phyloP scores from a whole-genome alignment of 176 grass and related monocot genomes.

The Musa beccarii region DNA sequence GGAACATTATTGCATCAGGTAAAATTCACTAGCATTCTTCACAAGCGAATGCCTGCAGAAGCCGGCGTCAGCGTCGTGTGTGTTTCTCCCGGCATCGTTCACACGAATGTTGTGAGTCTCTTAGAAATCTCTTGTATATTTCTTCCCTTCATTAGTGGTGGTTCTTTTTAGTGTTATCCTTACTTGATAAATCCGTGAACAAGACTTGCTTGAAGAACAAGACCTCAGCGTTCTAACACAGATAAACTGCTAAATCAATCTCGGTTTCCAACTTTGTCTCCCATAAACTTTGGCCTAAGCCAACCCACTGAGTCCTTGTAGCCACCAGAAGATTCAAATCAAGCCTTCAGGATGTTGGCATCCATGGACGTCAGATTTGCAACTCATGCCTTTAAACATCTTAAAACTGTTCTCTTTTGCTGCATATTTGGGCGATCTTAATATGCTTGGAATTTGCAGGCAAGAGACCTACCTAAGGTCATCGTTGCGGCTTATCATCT shows the following conservation, averaged over 20 bases:
- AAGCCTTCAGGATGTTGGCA: not conserved
- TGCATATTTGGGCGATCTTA: not conserved
- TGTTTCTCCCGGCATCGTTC: conserved; percentile 72
- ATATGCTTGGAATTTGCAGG: conserved; percentile 34
- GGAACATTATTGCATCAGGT: conserved; percentile 32
- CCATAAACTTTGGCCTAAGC: not conserved
- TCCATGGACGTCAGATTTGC: not conserved
- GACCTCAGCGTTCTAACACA: not conserved
- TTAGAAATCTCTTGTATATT: not conserved
- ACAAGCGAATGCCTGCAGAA: conserved; percentile 83
- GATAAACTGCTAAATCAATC: not conserved
- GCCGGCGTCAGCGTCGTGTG: conserved; percentile 59
- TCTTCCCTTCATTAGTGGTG: not conserved
- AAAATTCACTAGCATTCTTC: conserved; percentile 96
- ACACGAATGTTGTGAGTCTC: conserved; percentile 91
- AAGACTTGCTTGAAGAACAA: not conserved
- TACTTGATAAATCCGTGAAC: no score
- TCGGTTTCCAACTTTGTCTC: not conserved
- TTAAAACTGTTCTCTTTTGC: not conserved
- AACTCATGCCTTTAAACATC: not conserved
- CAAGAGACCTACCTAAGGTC: conserved; percentile 76
- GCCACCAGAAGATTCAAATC: conserved; percentile 1
- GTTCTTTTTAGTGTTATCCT: no score
- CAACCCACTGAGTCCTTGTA: not conserved
- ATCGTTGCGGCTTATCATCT: conserved; percentile 61